Base-by-base conservation (phyloP, 345 rosid species). In the Litchi chinensis region DNA sequence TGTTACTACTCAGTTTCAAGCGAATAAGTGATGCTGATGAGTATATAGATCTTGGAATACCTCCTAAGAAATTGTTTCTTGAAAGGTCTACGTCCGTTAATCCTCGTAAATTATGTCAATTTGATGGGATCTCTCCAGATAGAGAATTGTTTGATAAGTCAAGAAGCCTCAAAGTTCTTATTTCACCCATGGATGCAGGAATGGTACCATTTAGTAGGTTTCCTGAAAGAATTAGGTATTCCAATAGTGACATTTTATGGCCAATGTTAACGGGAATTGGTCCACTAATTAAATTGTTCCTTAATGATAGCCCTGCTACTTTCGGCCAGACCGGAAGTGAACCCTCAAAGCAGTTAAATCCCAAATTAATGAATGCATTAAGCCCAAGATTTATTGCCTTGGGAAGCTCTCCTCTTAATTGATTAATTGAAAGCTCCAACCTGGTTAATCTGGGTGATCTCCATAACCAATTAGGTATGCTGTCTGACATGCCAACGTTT, bases 171-270 rank as follows among this genome's bases (percentile, higher is more conserved):
- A 11, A 0, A 3, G 68, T 21, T 11, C 6, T 43, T 44, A 76
- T 26, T 44, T 62, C 28, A 11, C 74, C 48, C 22, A 78, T 39
- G 12, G 86, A 80, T n/a, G 71, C 10, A 2, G 80, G 87, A 63
- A 84, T 78, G 6, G 60, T 71, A 57, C 84, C 87, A 32, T 67
- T 57, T 11, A 84, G 66, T 26, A 18, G 52, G 74, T 81, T 84
- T 2, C n/a, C 13, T 4, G 79, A 81, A 59, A 79, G 37, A 39
- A 70, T 68, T 9, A 81, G 40, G 7, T 1, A 32, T n/a, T 0
- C 1, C 67, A 77, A 10, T 4, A 22, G 2, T 3, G 79, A 59
- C 16, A 77, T 59, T 44, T 1, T 1, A 3, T n/a, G n/a, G n/a
- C n/a, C n/a, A n/a, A n/a, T n/a, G n/a, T n/a, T n/a, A n/a, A n/a